phyloP scores from a whole-genome alignment of 2,329 filamentous ascomycete species.

The Xylaria sp. region DNA sequence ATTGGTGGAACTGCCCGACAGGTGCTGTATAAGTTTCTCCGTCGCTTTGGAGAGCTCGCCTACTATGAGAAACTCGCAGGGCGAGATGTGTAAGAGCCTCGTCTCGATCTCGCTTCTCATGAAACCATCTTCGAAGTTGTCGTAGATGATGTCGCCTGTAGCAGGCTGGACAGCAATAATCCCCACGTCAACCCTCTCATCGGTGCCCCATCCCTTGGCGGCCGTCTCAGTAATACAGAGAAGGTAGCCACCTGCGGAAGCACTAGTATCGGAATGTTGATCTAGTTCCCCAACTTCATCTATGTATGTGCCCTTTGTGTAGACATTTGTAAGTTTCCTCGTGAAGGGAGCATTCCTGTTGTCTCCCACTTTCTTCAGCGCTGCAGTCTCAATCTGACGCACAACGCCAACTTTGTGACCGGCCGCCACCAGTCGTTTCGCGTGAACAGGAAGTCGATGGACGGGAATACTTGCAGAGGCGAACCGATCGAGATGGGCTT shows the following conservation, averaged over 20 bases:
- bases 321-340: conserved; percentile 92
- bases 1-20: conserved; percentile 89
- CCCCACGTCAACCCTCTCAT: conserved; percentile 93
- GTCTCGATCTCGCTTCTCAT: conserved; percentile 98
- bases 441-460: conserved; percentile 89
- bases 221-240: conserved; percentile 90
- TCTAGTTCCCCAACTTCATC: conserved; percentile 89
- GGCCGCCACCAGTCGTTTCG: conserved; percentile 89
- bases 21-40: conserved; percentile 89
- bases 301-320: conserved; percentile 97
- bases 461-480: conserved; percentile 96
- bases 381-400: conserved; percentile 92
- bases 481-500: conserved; percentile 91
- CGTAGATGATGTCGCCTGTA: conserved; percentile 95
- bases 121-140: conserved; percentile 95
- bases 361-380: conserved; percentile 92
- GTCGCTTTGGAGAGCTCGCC: conserved; percentile 90
- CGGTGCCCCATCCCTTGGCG: conserved; percentile 80
- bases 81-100: conserved; percentile 91
- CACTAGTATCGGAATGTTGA: conserved; percentile 57
- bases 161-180: conserved; percentile 94
- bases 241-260: conserved; percentile 81
- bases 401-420: conserved; percentile 98
- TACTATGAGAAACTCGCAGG: conserved; percentile 93
- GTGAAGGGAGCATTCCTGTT: conserved; percentile 94